These are phyloP conservation scores for Exophiala aquamarina DNA, from an alignment of 2,329 filamentous ascomycete genomes.

Conservation along the genomic window DNA sequence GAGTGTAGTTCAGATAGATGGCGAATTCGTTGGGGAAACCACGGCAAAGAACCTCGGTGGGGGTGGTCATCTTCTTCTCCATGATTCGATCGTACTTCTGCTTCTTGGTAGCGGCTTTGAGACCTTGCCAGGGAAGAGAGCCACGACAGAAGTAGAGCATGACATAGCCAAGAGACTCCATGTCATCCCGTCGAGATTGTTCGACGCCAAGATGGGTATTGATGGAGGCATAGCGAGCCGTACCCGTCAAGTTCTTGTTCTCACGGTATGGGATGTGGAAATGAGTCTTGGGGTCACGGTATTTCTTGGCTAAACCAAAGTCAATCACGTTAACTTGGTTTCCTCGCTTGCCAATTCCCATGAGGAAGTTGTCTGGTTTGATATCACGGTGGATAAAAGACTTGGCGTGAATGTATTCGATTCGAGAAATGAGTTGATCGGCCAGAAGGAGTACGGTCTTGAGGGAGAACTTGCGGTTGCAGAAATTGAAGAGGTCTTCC, in stretches of 20 bases:
- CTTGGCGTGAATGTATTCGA: slow-evolving; percentile 99
- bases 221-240: slow-evolving; percentile 96
- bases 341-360: slow-evolving; percentile 98
- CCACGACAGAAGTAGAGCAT: slow-evolving; percentile 99
- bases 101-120: slow-evolving; percentile 99
- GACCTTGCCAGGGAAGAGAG: slow-evolving; percentile 96
- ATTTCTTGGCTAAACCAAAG: slow-evolving; percentile 99
- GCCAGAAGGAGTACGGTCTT: slow-evolving; percentile 97
- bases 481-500: slow-evolving; percentile 99
- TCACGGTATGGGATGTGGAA: slow-evolving; percentile 99
- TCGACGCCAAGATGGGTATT: slow-evolving; percentile 98
- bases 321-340: slow-evolving; percentile 99
- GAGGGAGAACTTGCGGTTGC: slow-evolving; percentile 98
- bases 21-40: slow-evolving; percentile 99
- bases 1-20: slow-evolving; percentile 99
- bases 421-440: slow-evolving; percentile 97
- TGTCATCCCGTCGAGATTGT: slow-evolving; percentile 98
- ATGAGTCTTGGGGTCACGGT: slow-evolving; percentile 98
- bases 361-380: slow-evolving; percentile 99
- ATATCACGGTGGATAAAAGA: slow-evolving; percentile 99
- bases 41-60: slow-evolving; percentile 93
- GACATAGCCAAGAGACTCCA: slow-evolving; percentile 98
- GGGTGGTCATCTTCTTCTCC: slow-evolving; percentile 99
- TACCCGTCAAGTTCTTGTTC: slow-evolving; percentile 99
- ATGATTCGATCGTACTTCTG: slow-evolving; percentile 99